These are phyloP conservation scores for Citeromyces siamensis DNA, from an alignment of 1,139 yeast genomes.

Conservation along the genomic window DNA sequence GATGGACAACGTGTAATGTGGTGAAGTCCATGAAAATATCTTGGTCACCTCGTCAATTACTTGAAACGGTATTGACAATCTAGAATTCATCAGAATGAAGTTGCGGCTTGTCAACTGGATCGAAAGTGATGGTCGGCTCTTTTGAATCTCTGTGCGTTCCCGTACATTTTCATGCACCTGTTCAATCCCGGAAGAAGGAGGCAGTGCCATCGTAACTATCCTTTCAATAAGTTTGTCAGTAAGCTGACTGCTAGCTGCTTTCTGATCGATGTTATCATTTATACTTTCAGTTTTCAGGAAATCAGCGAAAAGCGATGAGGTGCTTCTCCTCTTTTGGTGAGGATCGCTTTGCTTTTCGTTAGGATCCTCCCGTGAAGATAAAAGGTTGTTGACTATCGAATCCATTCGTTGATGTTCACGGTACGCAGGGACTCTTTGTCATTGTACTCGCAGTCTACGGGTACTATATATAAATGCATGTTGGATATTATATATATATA, in stretches of 20 bases:
- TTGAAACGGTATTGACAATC: slow-evolving; percentile 51
- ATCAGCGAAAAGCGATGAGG: slow-evolving; percentile 4
- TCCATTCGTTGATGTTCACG: slow-evolving; percentile 10
- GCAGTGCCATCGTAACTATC: slow-evolving; percentile 57
- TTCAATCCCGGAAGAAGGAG: slow-evolving; percentile 36
- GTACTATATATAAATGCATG: no score
- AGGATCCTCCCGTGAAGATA: slow-evolving; percentile 14
- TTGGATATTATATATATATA: no score
- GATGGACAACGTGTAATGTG: slow-evolving; percentile 48
- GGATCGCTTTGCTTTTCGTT: not conserved
- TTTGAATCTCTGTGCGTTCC: slow-evolving; percentile 44
- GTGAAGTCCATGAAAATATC: slow-evolving; percentile 53
- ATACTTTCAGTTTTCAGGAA: slow-evolving; percentile 1
- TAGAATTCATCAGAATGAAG: slow-evolving; percentile 49
- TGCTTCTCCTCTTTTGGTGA: not conserved
- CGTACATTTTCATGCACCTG: slow-evolving; percentile 26
- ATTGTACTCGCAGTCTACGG: not conserved
- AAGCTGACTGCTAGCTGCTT: slow-evolving; percentile 16
- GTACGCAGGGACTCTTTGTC: not conserved
- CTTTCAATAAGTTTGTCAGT: slow-evolving; percentile 65
- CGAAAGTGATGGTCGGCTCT: slow-evolving; percentile 55
- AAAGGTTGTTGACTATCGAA: slow-evolving; percentile 14
- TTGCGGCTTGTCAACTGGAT: slow-evolving; percentile 61
- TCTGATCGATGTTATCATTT: not conserved
- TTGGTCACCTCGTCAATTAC: slow-evolving; percentile 41